Percentiles rank a stretch among this genome's conserved stretches.
These are phyloP conservation scores for Amniculicola lignicola DNA, from an alignment of 495 filamentous ascomycete genomes.

Conservation along the genomic window DNA sequence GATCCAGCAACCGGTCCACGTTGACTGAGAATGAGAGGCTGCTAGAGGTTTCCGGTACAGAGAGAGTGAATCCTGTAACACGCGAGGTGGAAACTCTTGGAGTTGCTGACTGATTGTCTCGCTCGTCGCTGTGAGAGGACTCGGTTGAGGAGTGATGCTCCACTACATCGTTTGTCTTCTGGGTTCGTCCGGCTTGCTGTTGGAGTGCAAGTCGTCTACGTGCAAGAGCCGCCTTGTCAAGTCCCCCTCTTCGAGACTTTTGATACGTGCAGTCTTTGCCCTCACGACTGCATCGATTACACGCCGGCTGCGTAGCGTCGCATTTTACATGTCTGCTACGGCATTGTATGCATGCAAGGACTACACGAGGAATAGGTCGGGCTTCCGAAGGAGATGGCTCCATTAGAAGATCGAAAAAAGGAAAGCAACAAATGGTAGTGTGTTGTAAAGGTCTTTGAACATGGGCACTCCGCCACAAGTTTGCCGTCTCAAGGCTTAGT, in stretches of 20 bases:
- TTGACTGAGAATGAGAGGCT: conserved; percentile 11
- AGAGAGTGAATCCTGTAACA: not conserved
- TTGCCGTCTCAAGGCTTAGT: too few relatives aligned
- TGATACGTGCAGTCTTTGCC: conserved; percentile 28
- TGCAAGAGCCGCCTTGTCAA: conserved; percentile 28
- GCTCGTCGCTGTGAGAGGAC: conserved; percentile 5
- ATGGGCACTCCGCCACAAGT: too few relatives aligned
- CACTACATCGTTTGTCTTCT: not conserved
- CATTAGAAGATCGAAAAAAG: too few relatives aligned
- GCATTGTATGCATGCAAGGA: conserved; percentile 26
- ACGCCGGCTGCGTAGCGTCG: conserved; percentile 20
- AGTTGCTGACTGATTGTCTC: conserved; percentile 5
- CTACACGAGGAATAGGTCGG: conserved; percentile 15
- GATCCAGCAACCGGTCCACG: conserved; percentile 18
- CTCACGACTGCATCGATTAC: conserved; percentile 24
- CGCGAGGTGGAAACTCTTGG: too few relatives aligned
- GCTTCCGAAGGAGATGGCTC: not conserved
- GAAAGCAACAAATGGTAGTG: too few relatives aligned
- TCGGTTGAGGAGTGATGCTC: conserved; percentile 4
- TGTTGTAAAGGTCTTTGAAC: too few relatives aligned
- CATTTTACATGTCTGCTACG: conserved; percentile 29
- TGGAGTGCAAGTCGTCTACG: conserved; percentile 19
- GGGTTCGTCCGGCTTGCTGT: conserved; percentile 9
- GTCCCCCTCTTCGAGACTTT: conserved; percentile 30
- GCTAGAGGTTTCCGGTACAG: not conserved